phyloP scores from a whole-genome alignment of 192 early-diverging fungal species.

The Oehlia diaphana region DNA sequence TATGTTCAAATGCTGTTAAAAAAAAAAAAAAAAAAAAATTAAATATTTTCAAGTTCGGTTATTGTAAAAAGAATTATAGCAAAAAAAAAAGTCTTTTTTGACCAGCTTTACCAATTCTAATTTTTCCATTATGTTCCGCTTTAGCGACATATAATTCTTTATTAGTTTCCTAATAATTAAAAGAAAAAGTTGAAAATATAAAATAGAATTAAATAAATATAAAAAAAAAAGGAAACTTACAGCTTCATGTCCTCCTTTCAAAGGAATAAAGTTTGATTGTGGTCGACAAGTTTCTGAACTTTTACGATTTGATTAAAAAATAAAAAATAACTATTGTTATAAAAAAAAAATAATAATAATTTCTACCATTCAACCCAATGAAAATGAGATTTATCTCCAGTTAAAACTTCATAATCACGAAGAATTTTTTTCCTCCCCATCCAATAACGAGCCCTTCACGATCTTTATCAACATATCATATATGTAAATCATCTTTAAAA shows the following conservation, averaged over 20 bases:
- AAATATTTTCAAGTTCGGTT: too few species aligned
- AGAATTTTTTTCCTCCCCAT: not conserved
- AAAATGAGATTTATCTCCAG: constrained; percentile 1
- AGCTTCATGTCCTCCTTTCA: not conserved
- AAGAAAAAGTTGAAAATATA: not conserved
- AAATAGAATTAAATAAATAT: not conserved
- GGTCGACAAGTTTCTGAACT: not conserved
- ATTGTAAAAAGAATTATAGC: too few species aligned
- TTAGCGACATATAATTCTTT: not conserved
- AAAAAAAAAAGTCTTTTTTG: too few species aligned
- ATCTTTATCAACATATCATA: not conserved
- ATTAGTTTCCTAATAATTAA: not conserved
- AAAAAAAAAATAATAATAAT: not conserved
- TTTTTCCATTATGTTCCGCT: not conserved
- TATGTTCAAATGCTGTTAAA: too few species aligned
- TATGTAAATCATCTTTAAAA: not conserved
- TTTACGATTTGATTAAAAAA: not conserved
- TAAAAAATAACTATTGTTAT: too few species aligned
- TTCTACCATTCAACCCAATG: not conserved
- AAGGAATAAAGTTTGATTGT: not conserved
- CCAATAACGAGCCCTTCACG: not conserved
- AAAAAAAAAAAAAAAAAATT: too few species aligned
- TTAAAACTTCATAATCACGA: not conserved
- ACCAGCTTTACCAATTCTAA: not conserved
- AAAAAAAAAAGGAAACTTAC: not conserved